phyloP scores from a whole-genome alignment of 768 basidiomycete genomes.

The Antrodiella citrinella region DNA sequence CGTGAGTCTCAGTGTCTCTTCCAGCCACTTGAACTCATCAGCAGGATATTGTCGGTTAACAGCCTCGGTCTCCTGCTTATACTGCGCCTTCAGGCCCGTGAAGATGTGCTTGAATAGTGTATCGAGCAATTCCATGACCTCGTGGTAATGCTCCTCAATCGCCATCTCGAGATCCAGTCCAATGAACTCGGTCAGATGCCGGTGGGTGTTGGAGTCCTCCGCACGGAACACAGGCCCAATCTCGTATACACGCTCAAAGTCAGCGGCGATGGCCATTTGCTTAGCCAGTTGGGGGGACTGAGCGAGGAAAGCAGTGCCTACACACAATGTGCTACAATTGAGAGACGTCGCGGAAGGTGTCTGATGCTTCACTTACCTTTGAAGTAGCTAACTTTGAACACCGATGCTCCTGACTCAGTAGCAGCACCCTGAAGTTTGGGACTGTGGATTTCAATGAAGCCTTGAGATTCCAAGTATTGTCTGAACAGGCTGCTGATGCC shows the following conservation, averaged over 20 bases:
- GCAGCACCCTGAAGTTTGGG: constrained; percentile 97
- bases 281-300: constrained; percentile 97
- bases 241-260: constrained; percentile 97
- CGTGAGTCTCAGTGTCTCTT: constrained; percentile 78
- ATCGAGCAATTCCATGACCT: constrained; percentile 91
- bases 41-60: constrained; percentile 87
- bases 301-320: constrained; percentile 86
- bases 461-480: constrained; percentile 59
- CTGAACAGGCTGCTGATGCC: constrained; percentile 88
- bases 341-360: no score
- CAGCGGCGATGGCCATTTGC: constrained; percentile 98
- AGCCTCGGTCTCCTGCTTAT: constrained; percentile 73
- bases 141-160: constrained; percentile 98
- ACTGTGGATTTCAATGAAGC: constrained; percentile 93
- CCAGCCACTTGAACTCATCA: constrained; percentile 93
- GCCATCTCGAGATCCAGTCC: no score
- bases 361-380: constrained; percentile 56
- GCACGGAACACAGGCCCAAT: constrained; percentile 96
- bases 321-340: background rate
- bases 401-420: constrained; percentile 93
- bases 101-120: constrained; percentile 82
- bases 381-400: constrained; percentile 98
- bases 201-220: constrained; percentile 94
- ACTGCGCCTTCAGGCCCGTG: constrained; percentile 68
- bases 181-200: constrained; percentile 96